Evolutionary conservation across 2,329 filamentous ascomycete genomes (phyloP).

Genomic region (Moelleriella libera): DNA sequence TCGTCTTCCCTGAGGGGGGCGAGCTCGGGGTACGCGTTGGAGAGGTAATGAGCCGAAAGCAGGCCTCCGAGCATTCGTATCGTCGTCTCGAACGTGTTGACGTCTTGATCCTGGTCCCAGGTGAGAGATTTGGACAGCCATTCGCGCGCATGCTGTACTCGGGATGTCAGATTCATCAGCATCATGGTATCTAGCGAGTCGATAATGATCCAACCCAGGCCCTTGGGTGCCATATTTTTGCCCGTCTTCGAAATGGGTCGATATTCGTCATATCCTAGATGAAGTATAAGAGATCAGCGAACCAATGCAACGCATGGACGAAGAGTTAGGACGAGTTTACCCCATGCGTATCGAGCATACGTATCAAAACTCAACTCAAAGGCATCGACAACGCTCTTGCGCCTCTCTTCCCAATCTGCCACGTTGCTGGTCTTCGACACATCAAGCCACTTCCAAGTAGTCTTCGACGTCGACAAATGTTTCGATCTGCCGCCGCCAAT

Average conservation of each 20-base stretch:
- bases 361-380: constrained; percentile 88
- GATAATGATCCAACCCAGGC: constrained; percentile 95
- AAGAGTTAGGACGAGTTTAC: constrained; percentile 31
- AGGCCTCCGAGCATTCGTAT: constrained; percentile 94
- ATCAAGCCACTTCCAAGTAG: constrained; percentile 40
- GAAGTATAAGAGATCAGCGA: constrained; percentile 11
- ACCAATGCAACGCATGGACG: neutral
- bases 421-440: constrained; percentile 29
- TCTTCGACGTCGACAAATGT: constrained; percentile 18
- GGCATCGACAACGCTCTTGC: constrained; percentile 72
- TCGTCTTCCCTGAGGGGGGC: constrained; percentile 62
- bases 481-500: constrained; percentile 25
- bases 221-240: constrained; percentile 71
- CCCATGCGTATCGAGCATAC: constrained; percentile 90
- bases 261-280: constrained; percentile 69
- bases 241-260: constrained; percentile 69
- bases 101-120: constrained; percentile 87
- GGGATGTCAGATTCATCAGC: constrained; percentile 88
- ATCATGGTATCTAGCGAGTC: constrained; percentile 95
- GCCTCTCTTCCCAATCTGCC: constrained; percentile 63
- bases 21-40: constrained; percentile 65
- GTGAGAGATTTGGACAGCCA: constrained; percentile 74
- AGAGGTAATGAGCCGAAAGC: constrained; percentile 89
- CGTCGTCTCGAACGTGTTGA: constrained; percentile 95
- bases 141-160: constrained; percentile 69